Evolutionary conservation across 1,284 basidiomycete genomes (phyloP), one percentile per base, ranked within the genome.

Genomic region (Fomitiporia mediterranea): DNA sequence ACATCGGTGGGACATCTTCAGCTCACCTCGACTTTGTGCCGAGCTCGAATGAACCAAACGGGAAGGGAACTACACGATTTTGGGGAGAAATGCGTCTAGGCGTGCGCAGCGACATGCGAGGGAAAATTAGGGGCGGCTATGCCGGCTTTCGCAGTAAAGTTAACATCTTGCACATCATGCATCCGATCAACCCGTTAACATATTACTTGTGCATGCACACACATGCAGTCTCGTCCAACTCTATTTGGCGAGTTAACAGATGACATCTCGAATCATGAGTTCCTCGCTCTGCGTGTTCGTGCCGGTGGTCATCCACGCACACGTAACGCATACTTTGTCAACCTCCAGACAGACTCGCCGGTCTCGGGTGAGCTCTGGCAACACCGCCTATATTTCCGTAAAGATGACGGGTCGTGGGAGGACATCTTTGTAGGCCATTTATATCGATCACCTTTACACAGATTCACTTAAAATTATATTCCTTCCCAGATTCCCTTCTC

Each of bases 331-430:
- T 93, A 91, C 70, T 93, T 89, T 64, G 89, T 93, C 57, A 96
- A 96, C 68, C 72, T 96, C 30, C 93, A 95, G 69, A 94, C 92
- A 2, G 81, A 86, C 50, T 88, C 89, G 1, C 83, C 87, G 2
- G 77, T 89, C 48, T 78, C 81, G 40, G 84, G 83, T 21, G 92
- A 94, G 69, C 73, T 96, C 19, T 96, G 92, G 84, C 94, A 95
- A 66, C 93, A 96, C 65, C 78, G 90, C 35, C 73, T 96, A 35
- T 91, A 83, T 70, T 89, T 94, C 68, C 75, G 80, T 55, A 77
- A 81, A 51, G 73, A 76, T 21, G 84, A 89, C 53, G 85, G 84
- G 15, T 74, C 76, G 8, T 96, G 94, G 93, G 89, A 94, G 68
- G 87, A 93, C 64, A 71, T 95, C 8, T 84, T 88, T 63, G 91